A percentile compares a stretch with the other conserved stretches of the same genome.
Conservation (phyloP, 768 basidiomycete genomes). For the button mushroom (Agaricus bisporus) region DNA sequence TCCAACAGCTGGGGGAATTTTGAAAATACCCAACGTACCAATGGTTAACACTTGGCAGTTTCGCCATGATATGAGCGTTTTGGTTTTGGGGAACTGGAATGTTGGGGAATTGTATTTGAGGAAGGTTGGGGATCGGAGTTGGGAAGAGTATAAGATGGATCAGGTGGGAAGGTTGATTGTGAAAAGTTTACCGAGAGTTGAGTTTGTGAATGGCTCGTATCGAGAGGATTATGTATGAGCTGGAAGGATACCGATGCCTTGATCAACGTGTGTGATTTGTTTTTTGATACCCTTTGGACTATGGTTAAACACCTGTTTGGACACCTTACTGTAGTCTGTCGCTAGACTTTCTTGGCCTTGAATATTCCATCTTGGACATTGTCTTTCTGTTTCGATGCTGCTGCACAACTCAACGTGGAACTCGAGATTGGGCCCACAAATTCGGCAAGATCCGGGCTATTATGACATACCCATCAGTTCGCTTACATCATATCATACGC, state of each 20-base stretch:
- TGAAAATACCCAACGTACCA: conserved; percentile 8
- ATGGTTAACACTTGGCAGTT: conserved; percentile 8
- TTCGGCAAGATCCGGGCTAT: no score
- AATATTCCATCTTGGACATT: no score
- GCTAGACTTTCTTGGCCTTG: no score
- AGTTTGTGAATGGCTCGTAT: conserved; percentile 9
- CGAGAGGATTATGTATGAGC: not conserved
- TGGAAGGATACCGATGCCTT: not conserved
- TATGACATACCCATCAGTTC: no score
- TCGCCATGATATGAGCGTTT: conserved; percentile 5
- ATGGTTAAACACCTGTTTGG: no score
- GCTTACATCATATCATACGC: no score
- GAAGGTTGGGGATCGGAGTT: conserved; percentile 2
- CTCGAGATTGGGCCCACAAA: no score
- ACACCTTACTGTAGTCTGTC: no score
- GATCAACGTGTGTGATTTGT: not conserved
- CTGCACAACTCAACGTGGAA: no score
- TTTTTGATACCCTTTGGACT: no score
- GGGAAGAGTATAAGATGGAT: conserved; percentile 3
- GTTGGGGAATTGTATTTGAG: not conserved
- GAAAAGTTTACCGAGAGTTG: conserved; percentile 6
- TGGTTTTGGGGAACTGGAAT: not conserved
- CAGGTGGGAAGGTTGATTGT: conserved; percentile 6
- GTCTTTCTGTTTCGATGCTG: no score
- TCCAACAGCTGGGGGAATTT: conserved; percentile 4